These are phyloP conservation scores for Paecilomyces sp. DNA, from an alignment of 2,329 filamentous ascomycete genomes.

Conservation along the genomic window DNA sequence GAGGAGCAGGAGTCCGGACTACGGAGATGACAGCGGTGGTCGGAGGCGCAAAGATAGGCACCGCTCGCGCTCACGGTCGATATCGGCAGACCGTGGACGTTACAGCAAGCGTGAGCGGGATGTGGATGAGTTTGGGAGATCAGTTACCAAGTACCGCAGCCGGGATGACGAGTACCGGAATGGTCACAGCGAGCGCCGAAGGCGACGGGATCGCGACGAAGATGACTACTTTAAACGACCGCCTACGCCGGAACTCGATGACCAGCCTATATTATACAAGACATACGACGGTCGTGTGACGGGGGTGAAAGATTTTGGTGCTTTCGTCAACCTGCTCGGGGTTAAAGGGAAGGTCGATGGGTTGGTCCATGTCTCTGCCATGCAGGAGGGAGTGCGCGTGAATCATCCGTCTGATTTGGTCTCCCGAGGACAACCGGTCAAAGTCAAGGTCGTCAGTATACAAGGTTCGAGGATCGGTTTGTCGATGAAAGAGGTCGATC, in stretches of 20 bases:
- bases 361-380: slow-evolving; percentile 85
- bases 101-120: slow-evolving; percentile 41
- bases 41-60: slow-evolving; percentile 35
- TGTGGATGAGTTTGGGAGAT: slow-evolving; percentile 54
- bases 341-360: slow-evolving; percentile 86
- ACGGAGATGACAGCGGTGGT: slow-evolving; percentile 43
- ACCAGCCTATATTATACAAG: slow-evolving; percentile 73
- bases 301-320: slow-evolving; percentile 90
- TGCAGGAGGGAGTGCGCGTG: slow-evolving; percentile 76
- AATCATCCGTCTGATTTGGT: slow-evolving; percentile 89
- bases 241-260: slow-evolving; percentile 70
- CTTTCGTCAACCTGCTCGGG: slow-evolving; percentile 85
- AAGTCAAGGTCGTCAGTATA: slow-evolving; percentile 86
- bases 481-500: slow-evolving; percentile 97
- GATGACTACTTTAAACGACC: slow-evolving; percentile 56
- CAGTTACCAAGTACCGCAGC: slow-evolving; percentile 31
- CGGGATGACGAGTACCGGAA: slow-evolving; percentile 31
- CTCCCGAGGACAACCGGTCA: slow-evolving; percentile 71
- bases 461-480: slow-evolving; percentile 75
- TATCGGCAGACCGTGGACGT: slow-evolving; percentile 37
- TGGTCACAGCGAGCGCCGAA: slow-evolving; percentile 38
- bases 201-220: slow-evolving; percentile 29
- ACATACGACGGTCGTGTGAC: slow-evolving; percentile 86
- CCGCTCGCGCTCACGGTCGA: slow-evolving; percentile 32
- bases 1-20: slow-evolving; percentile 47